Percentiles rank a stretch among this genome's conserved stretches.
phyloP scores from a whole-genome alignment of 768 basidiomycete species.

The Calvatia gigantea region DNA sequence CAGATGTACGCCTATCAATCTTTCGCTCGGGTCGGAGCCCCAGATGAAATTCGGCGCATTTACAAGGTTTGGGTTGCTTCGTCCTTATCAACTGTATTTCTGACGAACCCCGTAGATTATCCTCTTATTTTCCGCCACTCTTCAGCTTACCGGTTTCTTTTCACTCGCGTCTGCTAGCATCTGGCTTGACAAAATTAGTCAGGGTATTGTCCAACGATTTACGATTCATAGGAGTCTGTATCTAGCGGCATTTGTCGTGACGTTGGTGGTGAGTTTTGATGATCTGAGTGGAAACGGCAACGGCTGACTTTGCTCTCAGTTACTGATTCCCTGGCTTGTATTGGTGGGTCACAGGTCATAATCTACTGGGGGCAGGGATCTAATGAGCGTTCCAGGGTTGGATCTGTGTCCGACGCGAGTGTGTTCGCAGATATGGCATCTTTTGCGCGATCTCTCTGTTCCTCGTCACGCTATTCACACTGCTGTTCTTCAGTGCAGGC shows the following conservation, averaged over 20 bases:
- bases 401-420: conserved; percentile 44
- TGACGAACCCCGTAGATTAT: conserved; percentile 31
- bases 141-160: conserved; percentile 51
- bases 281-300: neutral
- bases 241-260: conserved; percentile 37
- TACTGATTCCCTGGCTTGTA: conserved; percentile 43
- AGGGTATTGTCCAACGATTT: conserved; percentile 29
- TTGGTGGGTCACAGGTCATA: conserved; percentile 30
- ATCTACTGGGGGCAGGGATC: neutral
- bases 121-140: conserved; percentile 43
- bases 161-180: conserved; percentile 39
- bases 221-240: conserved; percentile 33
- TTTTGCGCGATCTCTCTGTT: conserved; percentile 36
- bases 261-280: conserved; percentile 32
- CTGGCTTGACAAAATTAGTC: conserved; percentile 48
- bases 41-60: conserved; percentile 37
- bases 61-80: conserved; percentile 36
- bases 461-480: conserved; percentile 34
- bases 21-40: conserved; percentile 48
- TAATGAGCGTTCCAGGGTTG: conserved; percentile 38
- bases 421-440: conserved; percentile 31
- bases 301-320: conserved; percentile 21
- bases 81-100: neutral
- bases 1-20: conserved; percentile 43
- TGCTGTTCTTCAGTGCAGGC: conserved; percentile 42